Evolutionary conservation across 805 yeast genomes (phyloP).

Genomic region (Ogataea nonfermentans): DNA sequence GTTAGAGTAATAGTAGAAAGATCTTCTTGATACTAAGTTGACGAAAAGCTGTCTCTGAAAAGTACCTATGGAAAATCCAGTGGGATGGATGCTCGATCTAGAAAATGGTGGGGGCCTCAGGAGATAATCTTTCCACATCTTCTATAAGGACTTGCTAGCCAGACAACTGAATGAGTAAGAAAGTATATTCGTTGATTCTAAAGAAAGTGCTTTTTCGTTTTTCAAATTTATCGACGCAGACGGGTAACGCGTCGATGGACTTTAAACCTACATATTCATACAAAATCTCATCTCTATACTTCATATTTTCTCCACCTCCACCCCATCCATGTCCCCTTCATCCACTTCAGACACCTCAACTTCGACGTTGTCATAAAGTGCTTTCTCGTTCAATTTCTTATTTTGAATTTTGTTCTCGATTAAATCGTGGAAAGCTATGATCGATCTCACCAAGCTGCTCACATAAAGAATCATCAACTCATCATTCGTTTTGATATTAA

Average conservation of each 20-base stretch:
- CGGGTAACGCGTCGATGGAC: slow-evolving; percentile 8
- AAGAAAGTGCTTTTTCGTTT: background rate
- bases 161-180: background rate
- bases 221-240: background rate
- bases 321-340: slow-evolving; percentile 19
- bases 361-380: slow-evolving; percentile 9
- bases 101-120: background rate
- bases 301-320: slow-evolving; percentile 11
- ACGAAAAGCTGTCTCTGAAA: background rate
- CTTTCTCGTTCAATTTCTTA: slow-evolving; percentile 45
- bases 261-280: background rate
- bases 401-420: slow-evolving; percentile 94
- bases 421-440: slow-evolving; percentile 93
- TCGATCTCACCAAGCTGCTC: slow-evolving; percentile 85
- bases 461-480: slow-evolving; percentile 93
- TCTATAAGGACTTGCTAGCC: background rate
- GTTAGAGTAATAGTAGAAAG: slow-evolving; percentile 27
- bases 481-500: slow-evolving; percentile 91
- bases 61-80: too few species aligned
- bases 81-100: background rate
- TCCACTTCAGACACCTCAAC: slow-evolving; percentile 25
- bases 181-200: background rate
- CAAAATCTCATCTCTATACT: background rate
- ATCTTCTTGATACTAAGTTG: slow-evolving; percentile 5
- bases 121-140: background rate